Percentiles rank a stretch among this genome's conserved stretches.
Conservation (phyloP, 1,139 yeast species). For the Saccharomyces hybrid region DNA sequence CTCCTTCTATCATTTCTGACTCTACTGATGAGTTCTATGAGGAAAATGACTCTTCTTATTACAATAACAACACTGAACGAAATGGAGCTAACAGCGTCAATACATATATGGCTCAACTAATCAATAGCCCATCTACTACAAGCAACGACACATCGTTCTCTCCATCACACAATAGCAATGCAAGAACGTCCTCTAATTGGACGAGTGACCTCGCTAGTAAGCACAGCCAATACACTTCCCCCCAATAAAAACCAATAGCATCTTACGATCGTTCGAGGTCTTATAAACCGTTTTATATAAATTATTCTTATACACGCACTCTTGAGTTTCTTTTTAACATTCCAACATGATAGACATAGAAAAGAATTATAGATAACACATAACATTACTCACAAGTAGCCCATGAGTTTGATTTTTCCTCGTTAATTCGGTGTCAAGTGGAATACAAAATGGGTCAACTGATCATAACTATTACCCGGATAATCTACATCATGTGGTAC, state of each 20-base stretch:
- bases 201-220: neutral
- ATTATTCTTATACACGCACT: neutral
- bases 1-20: constrained; percentile 20
- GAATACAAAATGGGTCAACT: too few relatives aligned
- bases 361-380: neutral
- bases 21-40: constrained; percentile 12
- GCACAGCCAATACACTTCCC: neutral
- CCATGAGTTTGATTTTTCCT: neutral
- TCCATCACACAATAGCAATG: neutral
- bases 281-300: neutral
- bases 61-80: neutral
- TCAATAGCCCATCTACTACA: constrained; percentile 6
- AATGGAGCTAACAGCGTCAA: constrained; percentile 11
- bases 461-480: neutral
- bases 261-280: neutral
- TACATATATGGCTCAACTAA: constrained; percentile 21
- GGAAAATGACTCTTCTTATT: constrained; percentile 1
- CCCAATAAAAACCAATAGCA: neutral
- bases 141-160: constrained; percentile 2
- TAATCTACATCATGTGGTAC: neutral
- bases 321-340: neutral
- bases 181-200: neutral
- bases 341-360: neutral
- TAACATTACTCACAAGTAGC: neutral
- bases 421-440: neutral